Base-by-base conservation (phyloP, 169 alveolate genomes). In the Blepharisma undulans region DNA sequence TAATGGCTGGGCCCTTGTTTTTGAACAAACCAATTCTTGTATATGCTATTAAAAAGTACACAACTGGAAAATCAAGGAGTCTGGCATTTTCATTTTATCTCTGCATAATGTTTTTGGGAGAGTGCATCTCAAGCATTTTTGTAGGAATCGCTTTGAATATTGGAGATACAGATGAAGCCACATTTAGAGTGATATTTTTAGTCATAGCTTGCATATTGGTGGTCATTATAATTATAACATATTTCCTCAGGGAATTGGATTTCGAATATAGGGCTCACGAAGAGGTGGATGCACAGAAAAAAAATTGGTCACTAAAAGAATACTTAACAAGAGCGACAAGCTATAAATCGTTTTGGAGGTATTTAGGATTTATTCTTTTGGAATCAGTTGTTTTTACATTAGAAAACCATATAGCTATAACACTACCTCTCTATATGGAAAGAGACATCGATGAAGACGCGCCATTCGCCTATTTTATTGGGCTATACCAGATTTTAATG, bases 381-480 rank as follows among this genome's bases (percentile, higher is more conserved):
- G 29, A 91, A 25, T 21, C 87, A 21, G 88, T 85, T n/a, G 94
- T 93, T 22, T 78, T 91, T n/a, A 88, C 92, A 33, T 33, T 91
- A 4, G 79, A 72, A 60, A 90, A 87, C 16, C 93, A 93, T 36
- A 32, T 91, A 30, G 93, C 91, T 33, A 89, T 93, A 7, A 89
- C 93, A 0, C 88, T 93, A n/a, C 96, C 96, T 6, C 88, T 91
- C 61, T 91, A 91, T 66, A 36, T 93, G 84, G 34, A 87, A 60
- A 66, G 93, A 25, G 94, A 91, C 86, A 66, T 91, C 25, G 94
- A 92, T 10, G 92, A 91, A 22, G 92, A 82, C n/a, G 96, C 94
- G 30, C 92, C 84, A 22, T 93, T 90, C 76, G 96, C 66, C 7
- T 48, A 48, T 48, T 48, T 48, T 48, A 48, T 48, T 48, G 66